Evolutionary conservation across 169 alveolate species (phyloP).

Genomic region (Eimeria falciformis): DNA sequence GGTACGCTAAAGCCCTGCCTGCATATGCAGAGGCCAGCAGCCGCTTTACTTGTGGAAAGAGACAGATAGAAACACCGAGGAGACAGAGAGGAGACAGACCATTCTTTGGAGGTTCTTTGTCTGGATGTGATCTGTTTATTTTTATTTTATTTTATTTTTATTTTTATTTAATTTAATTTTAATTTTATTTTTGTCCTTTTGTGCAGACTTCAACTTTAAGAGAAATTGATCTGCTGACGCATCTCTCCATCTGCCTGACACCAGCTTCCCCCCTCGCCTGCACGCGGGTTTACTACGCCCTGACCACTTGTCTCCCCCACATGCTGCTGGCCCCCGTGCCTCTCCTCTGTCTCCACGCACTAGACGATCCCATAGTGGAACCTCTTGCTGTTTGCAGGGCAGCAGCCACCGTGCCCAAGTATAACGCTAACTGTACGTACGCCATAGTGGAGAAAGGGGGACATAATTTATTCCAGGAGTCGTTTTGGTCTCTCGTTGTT

Average conservation of each 20-base stretch:
- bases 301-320: slow-evolving; percentile 7
- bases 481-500: not conserved
- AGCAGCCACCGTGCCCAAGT: slow-evolving; percentile 48
- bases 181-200: not conserved
- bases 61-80: too few species aligned
- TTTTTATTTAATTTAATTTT: too few species aligned
- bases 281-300: slow-evolving; percentile 34
- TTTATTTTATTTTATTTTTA: too few species aligned
- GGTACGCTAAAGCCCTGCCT: too few species aligned
- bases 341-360: slow-evolving; percentile 55
- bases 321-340: slow-evolving; percentile 57
- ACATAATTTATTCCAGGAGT: slow-evolving; percentile 23
- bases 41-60: too few species aligned
- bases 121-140: too few species aligned
- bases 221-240: slow-evolving; percentile 41
- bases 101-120: too few species aligned
- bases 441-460: slow-evolving; percentile 33
- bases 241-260: not conserved
- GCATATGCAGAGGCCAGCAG: too few species aligned
- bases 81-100: too few species aligned
- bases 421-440: slow-evolving; percentile 49
- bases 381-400: slow-evolving; percentile 15
- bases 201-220: slow-evolving; percentile 30
- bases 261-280: slow-evolving; percentile 36
- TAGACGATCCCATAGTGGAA: slow-evolving; percentile 53